phyloP scores from a whole-genome alignment of 768 basidiomycete species.

The Roridomyces roridus region DNA sequence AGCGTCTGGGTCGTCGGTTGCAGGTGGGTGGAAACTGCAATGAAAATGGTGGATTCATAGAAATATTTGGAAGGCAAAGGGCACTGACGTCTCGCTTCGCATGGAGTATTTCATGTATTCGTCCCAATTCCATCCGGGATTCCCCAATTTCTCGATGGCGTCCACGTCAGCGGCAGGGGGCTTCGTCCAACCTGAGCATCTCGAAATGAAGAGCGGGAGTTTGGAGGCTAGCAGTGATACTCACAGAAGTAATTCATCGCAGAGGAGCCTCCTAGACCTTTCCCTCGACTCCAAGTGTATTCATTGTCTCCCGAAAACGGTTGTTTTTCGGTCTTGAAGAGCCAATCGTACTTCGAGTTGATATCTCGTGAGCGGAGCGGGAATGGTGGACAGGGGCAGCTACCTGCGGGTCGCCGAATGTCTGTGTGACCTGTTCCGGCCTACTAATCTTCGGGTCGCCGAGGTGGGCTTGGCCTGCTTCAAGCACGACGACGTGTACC shows the following conservation, averaged over 20 bases:
- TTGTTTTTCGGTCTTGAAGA: conserved; percentile 37
- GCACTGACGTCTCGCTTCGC: conserved; percentile 41
- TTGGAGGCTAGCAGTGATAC: no score
- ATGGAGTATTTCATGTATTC: conserved; percentile 44
- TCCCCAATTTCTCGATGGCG: conserved; percentile 53
- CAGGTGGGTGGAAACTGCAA: conserved; percentile 34
- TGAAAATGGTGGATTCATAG: background rate
- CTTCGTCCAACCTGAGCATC: conserved; percentile 31
- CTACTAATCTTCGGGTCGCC: conserved; percentile 41
- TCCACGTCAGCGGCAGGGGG: conserved; percentile 37
- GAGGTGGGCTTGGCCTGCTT: conserved; percentile 41
- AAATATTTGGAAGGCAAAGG: background rate
- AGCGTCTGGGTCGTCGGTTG: conserved; percentile 31
- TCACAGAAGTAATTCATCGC: conserved; percentile 32
- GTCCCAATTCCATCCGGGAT: conserved; percentile 61
- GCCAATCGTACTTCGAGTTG: conserved; percentile 41
- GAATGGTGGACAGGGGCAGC: background rate
- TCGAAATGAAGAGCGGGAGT: background rate
- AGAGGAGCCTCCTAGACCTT: no score
- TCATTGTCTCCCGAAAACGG: conserved; percentile 30
- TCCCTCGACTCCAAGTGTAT: conserved; percentile 33
- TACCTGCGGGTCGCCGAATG: conserved; percentile 36
- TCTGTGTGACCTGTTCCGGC: conserved; percentile 36
- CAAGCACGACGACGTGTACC: conserved; percentile 43
- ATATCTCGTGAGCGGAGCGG: background rate